A percentile compares a stretch with the other conserved stretches of the same genome.
phyloP scores from a whole-genome alignment of 257 asterid species.

The Forsythia suspensa region DNA sequence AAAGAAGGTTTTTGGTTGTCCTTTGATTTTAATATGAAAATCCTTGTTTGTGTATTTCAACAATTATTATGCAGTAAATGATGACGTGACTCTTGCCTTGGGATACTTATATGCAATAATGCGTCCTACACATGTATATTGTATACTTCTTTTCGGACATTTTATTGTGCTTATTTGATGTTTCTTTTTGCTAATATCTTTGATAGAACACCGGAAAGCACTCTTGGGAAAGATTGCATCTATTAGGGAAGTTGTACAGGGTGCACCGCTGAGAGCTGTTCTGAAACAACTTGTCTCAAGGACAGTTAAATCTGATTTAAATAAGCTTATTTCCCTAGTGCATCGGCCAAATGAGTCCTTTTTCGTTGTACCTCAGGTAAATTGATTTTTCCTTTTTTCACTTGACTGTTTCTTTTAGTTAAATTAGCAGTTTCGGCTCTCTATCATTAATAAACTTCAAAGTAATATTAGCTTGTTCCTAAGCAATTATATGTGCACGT shows the following conservation, averaged over 20 bases:
- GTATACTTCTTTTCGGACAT: conserved; percentile 12
- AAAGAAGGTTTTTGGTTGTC: neutral
- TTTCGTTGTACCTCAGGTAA: conserved; percentile 86
- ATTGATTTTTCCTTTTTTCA: conserved; percentile 9
- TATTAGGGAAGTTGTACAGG: conserved; percentile 84
- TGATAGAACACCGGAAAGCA: conserved; percentile 60
- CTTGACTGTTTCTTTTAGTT: conserved; percentile 18
- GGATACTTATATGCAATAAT: neutral
- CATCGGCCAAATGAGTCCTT: conserved; percentile 96
- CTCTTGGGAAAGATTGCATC: conserved; percentile 81
- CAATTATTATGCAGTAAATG: neutral
- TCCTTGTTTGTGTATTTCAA: conserved; percentile 8
- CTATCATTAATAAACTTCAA: neutral
- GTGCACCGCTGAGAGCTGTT: conserved; percentile 84
- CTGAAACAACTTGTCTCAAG: conserved; percentile 73
- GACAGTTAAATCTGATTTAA: conserved; percentile 53
- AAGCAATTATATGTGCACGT: neutral
- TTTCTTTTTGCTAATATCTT: conserved; percentile 22
- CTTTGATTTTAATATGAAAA: neutral
- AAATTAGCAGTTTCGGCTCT: conserved; percentile 17
- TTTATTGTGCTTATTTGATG: conserved; percentile 21
- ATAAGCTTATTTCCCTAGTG: conserved; percentile 69
- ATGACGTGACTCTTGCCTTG: conserved; percentile 8
- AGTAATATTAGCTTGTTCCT: neutral
- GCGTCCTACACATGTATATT: conserved; percentile 1